These are phyloP conservation scores for Colletotrichum neosansevieriae DNA, from an alignment of 2,329 filamentous ascomycete species.

Conservation along the genomic window DNA sequence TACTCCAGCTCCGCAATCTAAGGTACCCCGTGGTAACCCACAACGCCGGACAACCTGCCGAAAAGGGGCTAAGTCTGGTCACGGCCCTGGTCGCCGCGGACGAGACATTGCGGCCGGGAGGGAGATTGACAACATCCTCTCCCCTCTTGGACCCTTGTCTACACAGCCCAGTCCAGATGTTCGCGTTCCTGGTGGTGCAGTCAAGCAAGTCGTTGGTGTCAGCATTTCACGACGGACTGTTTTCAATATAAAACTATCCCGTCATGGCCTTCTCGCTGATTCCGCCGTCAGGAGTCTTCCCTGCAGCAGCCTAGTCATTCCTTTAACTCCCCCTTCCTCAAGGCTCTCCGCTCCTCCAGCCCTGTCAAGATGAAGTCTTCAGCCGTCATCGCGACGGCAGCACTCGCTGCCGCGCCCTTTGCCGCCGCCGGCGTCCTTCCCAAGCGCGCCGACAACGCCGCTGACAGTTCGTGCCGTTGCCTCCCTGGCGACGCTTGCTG, in stretches of 20 bases:
- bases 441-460: slow-evolving; percentile 30
- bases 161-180: slow-evolving; percentile 19
- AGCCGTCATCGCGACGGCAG: slow-evolving; percentile 24
- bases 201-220: neutral
- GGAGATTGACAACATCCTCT: slow-evolving; percentile 24
- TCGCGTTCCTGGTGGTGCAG: neutral
- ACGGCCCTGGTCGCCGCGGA: slow-evolving; percentile 12
- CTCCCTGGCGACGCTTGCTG: slow-evolving; percentile 67
- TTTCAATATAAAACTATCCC: slow-evolving; percentile 36
- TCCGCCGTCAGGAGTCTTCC: slow-evolving; percentile 34
- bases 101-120: slow-evolving; percentile 13
- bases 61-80: slow-evolving; percentile 24
- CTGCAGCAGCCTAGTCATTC: slow-evolving; percentile 38
- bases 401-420: slow-evolving; percentile 31
- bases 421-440: slow-evolving; percentile 30
- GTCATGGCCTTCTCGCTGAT: slow-evolving; percentile 24
- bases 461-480: slow-evolving; percentile 52
- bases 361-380: slow-evolving; percentile 37
- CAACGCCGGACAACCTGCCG: slow-evolving; percentile 25
- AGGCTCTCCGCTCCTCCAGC: slow-evolving; percentile 24
- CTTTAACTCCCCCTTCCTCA: slow-evolving; percentile 16
- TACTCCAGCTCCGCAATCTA: slow-evolving; percentile 23
- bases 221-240: neutral
- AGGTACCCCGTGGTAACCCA: slow-evolving; percentile 19
- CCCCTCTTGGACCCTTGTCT: neutral